phyloP scores from a whole-genome alignment of 225 moss, liverwort and hornwort genomes.

The Physcomitrellopsis africana region DNA sequence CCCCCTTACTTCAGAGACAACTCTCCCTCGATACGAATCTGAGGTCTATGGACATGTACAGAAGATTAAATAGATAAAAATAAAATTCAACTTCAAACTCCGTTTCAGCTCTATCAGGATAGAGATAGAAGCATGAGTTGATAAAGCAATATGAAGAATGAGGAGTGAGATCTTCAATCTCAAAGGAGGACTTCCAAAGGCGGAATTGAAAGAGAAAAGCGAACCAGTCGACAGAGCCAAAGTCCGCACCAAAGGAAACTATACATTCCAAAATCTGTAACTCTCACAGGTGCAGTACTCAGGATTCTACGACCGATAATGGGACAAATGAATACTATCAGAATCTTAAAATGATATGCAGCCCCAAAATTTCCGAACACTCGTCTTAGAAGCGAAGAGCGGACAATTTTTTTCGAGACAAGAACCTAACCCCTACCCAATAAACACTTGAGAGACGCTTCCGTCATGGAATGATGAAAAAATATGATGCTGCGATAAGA shows the following conservation, averaged over 20 bases:
- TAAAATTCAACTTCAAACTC: conserved; percentile 23
- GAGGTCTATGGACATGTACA: conserved; percentile 21
- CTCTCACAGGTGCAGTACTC: conserved; percentile 15
- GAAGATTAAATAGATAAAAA: conserved; percentile 24
- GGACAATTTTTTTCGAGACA: not conserved
- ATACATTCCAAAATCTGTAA: conserved; percentile 11
- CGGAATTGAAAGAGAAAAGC: not conserved
- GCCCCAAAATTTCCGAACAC: not conserved
- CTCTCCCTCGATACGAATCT: conserved; percentile 1
- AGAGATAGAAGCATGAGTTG: conserved; percentile 2
- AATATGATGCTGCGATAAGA: conserved; percentile 3
- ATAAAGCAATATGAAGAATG: conserved; percentile 15
- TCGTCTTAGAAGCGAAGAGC: not conserved
- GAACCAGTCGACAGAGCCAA: conserved; percentile 18
- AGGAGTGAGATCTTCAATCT: conserved; percentile 22
- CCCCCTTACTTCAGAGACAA: conserved; percentile 25
- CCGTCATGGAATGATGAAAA: not conserved
- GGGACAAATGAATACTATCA: not conserved
- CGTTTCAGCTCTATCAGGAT: conserved; percentile 21
- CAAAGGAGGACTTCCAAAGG: not conserved
- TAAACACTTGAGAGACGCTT: not conserved
- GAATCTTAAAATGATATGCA: conserved; percentile 1
- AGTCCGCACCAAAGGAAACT: conserved; percentile 15
- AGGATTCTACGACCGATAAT: conserved; percentile 12
- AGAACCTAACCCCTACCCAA: conserved; percentile 3